These are phyloP conservation scores for Ilyonectria destructans DNA, from an alignment of 2,329 filamentous ascomycete species.

Conservation along the genomic window DNA sequence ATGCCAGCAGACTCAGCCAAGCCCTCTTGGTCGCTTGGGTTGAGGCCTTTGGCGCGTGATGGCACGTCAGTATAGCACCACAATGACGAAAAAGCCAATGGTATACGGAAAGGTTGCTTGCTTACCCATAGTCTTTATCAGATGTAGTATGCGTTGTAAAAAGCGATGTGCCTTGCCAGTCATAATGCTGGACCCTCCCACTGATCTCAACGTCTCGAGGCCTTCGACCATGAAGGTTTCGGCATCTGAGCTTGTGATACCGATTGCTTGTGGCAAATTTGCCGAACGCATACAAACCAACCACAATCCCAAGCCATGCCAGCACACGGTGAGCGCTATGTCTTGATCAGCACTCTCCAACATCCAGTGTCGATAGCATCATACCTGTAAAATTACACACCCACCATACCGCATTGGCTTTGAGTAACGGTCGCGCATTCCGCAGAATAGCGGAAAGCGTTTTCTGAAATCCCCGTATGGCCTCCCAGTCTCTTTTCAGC, in stretches of 20 bases:
- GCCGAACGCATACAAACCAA: conserved; percentile 35
- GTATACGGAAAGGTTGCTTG: too few relatives aligned
- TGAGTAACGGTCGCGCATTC: conserved; percentile 42
- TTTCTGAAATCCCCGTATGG: conserved; percentile 39
- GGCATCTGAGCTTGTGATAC: conserved; percentile 29
- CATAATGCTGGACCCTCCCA: conserved; percentile 44
- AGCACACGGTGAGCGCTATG: conserved; percentile 47
- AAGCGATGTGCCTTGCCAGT: conserved; percentile 45
- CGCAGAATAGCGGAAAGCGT: conserved; percentile 39
- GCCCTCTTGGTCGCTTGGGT: conserved; percentile 6
- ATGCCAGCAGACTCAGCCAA: neutral
- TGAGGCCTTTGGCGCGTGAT: neutral
- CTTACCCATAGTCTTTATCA: conserved; percentile 36
- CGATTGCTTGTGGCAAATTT: conserved; percentile 26
- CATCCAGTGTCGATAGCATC: conserved; percentile 8
- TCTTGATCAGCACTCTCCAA: neutral
- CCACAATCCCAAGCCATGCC: conserved; percentile 51
- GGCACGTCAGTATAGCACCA: neutral
- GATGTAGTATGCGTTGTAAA: conserved; percentile 37
- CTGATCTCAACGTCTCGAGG: conserved; percentile 36
- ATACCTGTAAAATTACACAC: conserved; percentile 52
- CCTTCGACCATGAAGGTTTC: conserved; percentile 33
- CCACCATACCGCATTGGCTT: conserved; percentile 51
- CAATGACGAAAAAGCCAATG: neutral
- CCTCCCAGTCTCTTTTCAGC: conserved; percentile 42